Evolutionary conservation across 2,329 filamentous ascomycete species (phyloP).

Genomic region (Fusarium drepaniforme): DNA sequence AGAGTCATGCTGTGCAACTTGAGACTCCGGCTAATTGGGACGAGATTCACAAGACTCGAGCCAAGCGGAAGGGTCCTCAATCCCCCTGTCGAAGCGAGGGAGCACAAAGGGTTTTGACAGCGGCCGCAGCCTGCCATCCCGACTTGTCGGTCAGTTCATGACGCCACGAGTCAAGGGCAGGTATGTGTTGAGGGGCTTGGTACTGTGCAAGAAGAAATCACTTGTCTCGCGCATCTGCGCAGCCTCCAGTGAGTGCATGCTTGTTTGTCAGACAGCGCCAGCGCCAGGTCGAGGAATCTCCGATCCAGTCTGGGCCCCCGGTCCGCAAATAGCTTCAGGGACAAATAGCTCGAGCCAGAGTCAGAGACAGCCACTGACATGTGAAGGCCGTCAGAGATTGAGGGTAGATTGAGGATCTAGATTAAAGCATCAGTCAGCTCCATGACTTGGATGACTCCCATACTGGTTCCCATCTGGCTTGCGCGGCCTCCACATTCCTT

Average conservation of each 20-base stretch:
- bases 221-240: conserved; percentile 1
- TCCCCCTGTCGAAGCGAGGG: conserved; percentile 2
- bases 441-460: background rate
- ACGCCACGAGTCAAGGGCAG: conserved; percentile 4
- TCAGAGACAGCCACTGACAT: conserved; percentile 30
- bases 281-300: conserved; percentile 8
- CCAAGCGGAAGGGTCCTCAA: conserved; percentile 1
- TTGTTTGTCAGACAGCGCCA: conserved; percentile 10
- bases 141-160: conserved; percentile 4
- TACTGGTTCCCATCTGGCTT: conserved; percentile 7
- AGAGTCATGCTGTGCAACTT: background rate
- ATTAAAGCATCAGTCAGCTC: conserved; percentile 22
- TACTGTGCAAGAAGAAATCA: background rate
- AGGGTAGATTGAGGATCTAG: conserved; percentile 30
- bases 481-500: conserved; percentile 31
- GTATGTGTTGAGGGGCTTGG: conserved; percentile 22
- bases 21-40: background rate
- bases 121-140: conserved; percentile 8
- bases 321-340: conserved; percentile 32
- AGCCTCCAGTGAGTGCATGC: conserved; percentile 10
- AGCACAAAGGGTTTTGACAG: conserved; percentile 6
- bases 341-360: conserved; percentile 8
- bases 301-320: conserved; percentile 2
- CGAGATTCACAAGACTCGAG: background rate
- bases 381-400: conserved; percentile 33